A percentile compares a stretch with the other conserved stretches of the same genome.
These are phyloP conservation scores for Acorus gramineus DNA, from an alignment of 106 monocot species.

Conservation along the genomic window DNA sequence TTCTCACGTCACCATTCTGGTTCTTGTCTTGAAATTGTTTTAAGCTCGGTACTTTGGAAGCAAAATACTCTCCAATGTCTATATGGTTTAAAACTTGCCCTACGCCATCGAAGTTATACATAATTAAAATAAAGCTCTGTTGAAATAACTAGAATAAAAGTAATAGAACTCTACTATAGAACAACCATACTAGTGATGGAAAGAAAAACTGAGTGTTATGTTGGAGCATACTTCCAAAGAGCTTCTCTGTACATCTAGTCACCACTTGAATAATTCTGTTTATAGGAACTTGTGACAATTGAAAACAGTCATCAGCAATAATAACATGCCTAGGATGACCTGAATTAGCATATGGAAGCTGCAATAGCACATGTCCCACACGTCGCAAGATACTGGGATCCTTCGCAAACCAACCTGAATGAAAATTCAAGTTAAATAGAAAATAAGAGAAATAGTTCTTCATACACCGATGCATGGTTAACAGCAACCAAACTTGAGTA, in stretches of 20 bases:
- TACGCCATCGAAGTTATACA: constrained; percentile 1
- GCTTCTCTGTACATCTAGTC: constrained; percentile 62
- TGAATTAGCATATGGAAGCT: constrained; percentile 55
- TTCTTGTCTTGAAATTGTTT: constrained; percentile 37
- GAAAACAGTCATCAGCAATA: constrained; percentile 93
- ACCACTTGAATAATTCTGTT: constrained; percentile 57
- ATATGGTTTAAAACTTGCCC: constrained; percentile 68
- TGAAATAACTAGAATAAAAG: too few species aligned
- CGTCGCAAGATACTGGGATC: constrained; percentile 74
- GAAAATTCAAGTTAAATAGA: neutral
- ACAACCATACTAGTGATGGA: neutral
- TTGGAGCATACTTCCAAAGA: constrained; percentile 81
- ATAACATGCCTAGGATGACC: constrained; percentile 62
- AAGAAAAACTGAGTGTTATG: too few species aligned
- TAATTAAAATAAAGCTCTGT: too few species aligned
- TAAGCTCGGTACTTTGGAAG: constrained; percentile 55
- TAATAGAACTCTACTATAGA: neutral
- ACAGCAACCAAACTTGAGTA: too few species aligned
- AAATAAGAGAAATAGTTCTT: too few species aligned
- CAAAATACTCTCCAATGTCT: constrained; percentile 68
- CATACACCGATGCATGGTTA: too few species aligned
- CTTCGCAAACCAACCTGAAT: constrained; percentile 71
- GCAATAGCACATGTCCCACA: constrained; percentile 66
- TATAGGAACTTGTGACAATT: constrained; percentile 35
- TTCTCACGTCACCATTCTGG: constrained; percentile 33